Conservation (phyloP, 2,329 filamentous ascomycete genomes). For the Exophiala alcalophila region DNA sequence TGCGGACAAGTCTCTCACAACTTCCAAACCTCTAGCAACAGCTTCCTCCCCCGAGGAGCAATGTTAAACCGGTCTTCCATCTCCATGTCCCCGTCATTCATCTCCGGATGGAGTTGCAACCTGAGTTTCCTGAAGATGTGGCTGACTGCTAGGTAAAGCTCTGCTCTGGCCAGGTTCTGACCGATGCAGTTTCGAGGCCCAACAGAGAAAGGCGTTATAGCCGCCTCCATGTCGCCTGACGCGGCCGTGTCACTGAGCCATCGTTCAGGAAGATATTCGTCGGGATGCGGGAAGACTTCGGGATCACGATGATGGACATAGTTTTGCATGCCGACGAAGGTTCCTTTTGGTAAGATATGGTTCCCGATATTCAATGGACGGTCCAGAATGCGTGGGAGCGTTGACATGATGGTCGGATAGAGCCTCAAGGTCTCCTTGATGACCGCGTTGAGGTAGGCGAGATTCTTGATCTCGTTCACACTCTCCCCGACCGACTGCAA, state of each 20-base stretch:
- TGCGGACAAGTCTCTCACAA: no score
- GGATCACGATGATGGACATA: conserved; percentile 22
- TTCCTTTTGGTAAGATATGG: conserved; percentile 22
- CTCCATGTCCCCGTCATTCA: conserved; percentile 30
- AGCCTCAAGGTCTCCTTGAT: conserved; percentile 29
- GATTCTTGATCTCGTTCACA: conserved; percentile 2
- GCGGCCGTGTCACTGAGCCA: conserved; percentile 23
- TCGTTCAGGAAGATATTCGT: conserved; percentile 27
- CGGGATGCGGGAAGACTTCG: conserved; percentile 20
- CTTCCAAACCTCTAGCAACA: neutral
- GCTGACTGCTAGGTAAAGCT: conserved; percentile 32
- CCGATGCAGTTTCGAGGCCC: conserved; percentile 39
- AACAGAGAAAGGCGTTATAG: conserved; percentile 36
- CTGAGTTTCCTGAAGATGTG: conserved; percentile 29
- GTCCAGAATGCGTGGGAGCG: conserved; percentile 24
- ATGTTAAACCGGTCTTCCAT: conserved; percentile 22
- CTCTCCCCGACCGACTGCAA: neutral
- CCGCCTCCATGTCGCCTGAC: conserved; percentile 25
- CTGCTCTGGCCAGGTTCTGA: conserved; percentile 20
- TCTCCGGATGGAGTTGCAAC: conserved; percentile 26
- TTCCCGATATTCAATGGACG: conserved; percentile 21
- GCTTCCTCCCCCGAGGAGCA: conserved; percentile 2
- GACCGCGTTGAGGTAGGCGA: conserved; percentile 28
- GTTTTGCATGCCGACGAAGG: conserved; percentile 25
- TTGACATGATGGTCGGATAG: conserved; percentile 29